phyloP scores from a whole-genome alignment of 2,329 filamentous ascomycete species.

The Aspergillus intermedius region DNA sequence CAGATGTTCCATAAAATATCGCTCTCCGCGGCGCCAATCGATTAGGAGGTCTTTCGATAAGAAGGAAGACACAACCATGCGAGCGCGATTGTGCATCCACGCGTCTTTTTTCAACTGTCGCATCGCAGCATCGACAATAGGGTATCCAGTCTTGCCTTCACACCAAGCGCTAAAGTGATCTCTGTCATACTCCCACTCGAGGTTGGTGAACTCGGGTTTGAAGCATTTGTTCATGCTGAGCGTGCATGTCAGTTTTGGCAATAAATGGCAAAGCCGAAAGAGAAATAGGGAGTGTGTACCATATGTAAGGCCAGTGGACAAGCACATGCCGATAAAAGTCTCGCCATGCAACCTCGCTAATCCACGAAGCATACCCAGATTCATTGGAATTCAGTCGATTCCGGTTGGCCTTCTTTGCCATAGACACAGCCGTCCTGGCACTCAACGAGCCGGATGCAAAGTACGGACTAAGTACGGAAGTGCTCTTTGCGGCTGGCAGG shows the following conservation, averaged over 20 bases:
- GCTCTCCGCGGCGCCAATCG: conserved; percentile 78
- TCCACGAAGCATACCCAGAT: conserved; percentile 64
- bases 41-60: conserved; percentile 72
- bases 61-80: conserved; percentile 80
- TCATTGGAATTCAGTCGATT: conserved; percentile 59
- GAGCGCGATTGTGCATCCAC: conserved; percentile 79
- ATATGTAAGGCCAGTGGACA: conserved; percentile 70
- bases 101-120: conserved; percentile 62
- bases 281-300: conserved; percentile 18
- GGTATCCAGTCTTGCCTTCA: conserved; percentile 67
- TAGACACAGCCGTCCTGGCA: conserved; percentile 59
- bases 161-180: conserved; percentile 68
- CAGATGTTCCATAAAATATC: conserved; percentile 73
- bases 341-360: conserved; percentile 76
- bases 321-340: conserved; percentile 87
- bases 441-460: conserved; percentile 63
- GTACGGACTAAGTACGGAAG: conserved; percentile 66
- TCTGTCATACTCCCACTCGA: conserved; percentile 71
- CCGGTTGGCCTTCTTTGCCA: conserved; percentile 57
- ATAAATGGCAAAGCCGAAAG: not conserved
- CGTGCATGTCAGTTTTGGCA: conserved; percentile 2
- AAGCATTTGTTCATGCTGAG: conserved; percentile 65
- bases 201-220: conserved; percentile 78
- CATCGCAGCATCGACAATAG: conserved; percentile 83
- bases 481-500: conserved; percentile 55